A percentile compares a stretch with the other conserved stretches of the same genome.
Evolutionary conservation across 2,329 filamentous ascomycete genomes (phyloP).

Genomic region (Colletotrichum filicis): DNA sequence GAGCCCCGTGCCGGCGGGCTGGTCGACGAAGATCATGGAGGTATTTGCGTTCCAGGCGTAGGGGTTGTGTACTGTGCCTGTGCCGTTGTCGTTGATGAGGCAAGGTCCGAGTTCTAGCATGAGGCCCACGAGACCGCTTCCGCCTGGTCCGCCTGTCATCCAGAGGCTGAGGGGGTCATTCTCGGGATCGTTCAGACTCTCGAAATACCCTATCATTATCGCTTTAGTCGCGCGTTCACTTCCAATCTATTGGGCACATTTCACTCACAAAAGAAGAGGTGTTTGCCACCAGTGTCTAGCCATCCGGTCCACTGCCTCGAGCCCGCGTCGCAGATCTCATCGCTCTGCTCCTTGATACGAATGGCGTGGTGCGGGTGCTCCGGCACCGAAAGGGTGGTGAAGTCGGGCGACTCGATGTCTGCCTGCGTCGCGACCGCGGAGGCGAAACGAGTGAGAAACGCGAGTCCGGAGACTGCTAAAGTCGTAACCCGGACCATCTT

Average conservation of each 20-base stretch:
- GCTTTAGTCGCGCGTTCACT: not conserved
- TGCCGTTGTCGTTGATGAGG: slow-evolving; percentile 28
- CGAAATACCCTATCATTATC: slow-evolving; percentile 39
- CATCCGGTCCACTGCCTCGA: slow-evolving; percentile 43
- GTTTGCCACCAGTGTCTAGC: slow-evolving; percentile 39
- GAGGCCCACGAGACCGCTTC: slow-evolving; percentile 56
- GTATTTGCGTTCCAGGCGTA: slow-evolving; percentile 38
- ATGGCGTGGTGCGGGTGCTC: slow-evolving; percentile 38
- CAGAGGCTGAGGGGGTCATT: slow-evolving; percentile 60
- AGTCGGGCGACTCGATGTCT: slow-evolving; percentile 16
- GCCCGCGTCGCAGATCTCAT: slow-evolving; percentile 40
- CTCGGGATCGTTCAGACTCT: slow-evolving; percentile 40
- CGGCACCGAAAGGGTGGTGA: slow-evolving; percentile 21
- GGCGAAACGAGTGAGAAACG: slow-evolving; percentile 8
- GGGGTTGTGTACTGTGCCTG: slow-evolving; percentile 31
- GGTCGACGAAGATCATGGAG: slow-evolving; percentile 55
- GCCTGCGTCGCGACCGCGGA: slow-evolving; percentile 9
- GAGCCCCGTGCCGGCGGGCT: slow-evolving; percentile 69
- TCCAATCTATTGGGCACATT: no score
- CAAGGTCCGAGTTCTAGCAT: slow-evolving; percentile 36
- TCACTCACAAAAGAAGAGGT: slow-evolving; percentile 37
- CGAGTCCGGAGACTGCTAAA: slow-evolving; percentile 7
- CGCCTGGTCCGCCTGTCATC: slow-evolving; percentile 70
- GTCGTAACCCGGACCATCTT: slow-evolving; percentile 10
- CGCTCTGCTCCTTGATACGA: slow-evolving; percentile 41